phyloP scores from a whole-genome alignment of 2,329 filamentous ascomycete genomes.

The Biscogniauxia sp. region DNA sequence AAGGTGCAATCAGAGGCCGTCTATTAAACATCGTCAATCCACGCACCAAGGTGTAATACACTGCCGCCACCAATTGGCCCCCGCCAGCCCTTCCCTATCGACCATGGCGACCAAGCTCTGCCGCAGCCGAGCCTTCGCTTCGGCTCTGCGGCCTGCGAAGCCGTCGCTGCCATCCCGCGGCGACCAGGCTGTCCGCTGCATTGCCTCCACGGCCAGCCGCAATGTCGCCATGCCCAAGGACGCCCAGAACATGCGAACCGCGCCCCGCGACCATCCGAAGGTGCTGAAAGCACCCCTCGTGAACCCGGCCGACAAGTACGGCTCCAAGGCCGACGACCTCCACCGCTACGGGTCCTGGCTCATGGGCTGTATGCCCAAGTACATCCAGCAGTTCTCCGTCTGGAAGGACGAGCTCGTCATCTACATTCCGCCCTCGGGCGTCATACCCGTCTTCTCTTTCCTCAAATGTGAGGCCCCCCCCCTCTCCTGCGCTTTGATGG shows the following conservation, averaged over 20 bases:
- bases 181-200: conserved; percentile 44
- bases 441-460: conserved; percentile 90
- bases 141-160: conserved; percentile 53
- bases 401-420: conserved; percentile 99
- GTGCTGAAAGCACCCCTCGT: conserved; percentile 75
- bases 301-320: conserved; percentile 91
- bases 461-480: conserved; percentile 73
- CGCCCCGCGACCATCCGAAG: conserved; percentile 55
- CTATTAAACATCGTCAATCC: conserved; percentile 16
- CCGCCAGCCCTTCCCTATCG: conserved; percentile 32
- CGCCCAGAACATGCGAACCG: conserved; percentile 64
- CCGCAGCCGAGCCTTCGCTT: conserved; percentile 54
- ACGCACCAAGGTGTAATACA: conserved; percentile 12
- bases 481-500: conserved; percentile 16
- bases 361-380: conserved; percentile 95
- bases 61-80: conserved; percentile 44
- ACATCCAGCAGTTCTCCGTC: conserved; percentile 97
- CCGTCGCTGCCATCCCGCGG: conserved; percentile 41
- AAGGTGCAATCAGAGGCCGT: background rate
- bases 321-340: conserved; percentile 79
- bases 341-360: conserved; percentile 96
- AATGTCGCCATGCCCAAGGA: conserved; percentile 60
- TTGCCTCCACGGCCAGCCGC: conserved; percentile 47
- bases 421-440: conserved; percentile 82
- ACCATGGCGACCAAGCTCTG: conserved; percentile 62